Evolutionary conservation across 2,329 filamentous ascomycete genomes (phyloP), one percentile per base, ranked within the genome.

Genomic region (Chrysoporthe austroafricana): DNA sequence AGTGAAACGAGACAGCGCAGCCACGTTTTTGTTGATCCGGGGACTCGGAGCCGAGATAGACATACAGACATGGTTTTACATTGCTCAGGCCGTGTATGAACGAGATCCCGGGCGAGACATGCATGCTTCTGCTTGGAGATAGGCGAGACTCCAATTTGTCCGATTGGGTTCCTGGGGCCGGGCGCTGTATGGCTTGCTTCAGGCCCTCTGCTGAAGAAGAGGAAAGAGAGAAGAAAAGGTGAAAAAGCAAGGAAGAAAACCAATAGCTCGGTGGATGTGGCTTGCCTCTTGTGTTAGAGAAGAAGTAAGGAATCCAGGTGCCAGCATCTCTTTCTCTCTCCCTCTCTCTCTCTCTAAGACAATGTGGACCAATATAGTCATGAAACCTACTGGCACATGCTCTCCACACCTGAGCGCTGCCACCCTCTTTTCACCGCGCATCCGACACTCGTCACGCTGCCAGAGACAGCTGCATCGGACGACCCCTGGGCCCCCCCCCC

Each of bases 91-190:
- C 21, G 16, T 26, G 4, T 44, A 18, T 36, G 21, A n/a, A 39
- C 13, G 26, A 60, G 18, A 60, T 60, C 13, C 11, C 57, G 36
- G 46, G 54, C 54, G 60, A 62, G 44, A 62, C 60, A 62, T 62
- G 60, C 60, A 62, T 62, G 44, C 16, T 16, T 56, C 52, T 36
- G 16, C 18, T 18, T 16, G 32, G 60, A 11, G 60, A 62, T 42
- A 34, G 3, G 18, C 18, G 34, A 18, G 0, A 8, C 34, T 26
- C 26, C 44, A 11, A 11, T 11, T 54, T 54, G 50, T 16, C 18
- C 18, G 21, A 21, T n/a, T 54, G 50, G 9, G 3, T 46, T 46
- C 44, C 18, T 4, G 44, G 44, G 44, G 8, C 44, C 8, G 4
- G 44, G 13, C 4, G 44, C 44, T n/a, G 14, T n/a, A 14, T 46